Evolutionary conservation across 2,329 filamentous ascomycete genomes (phyloP).

Genomic region (Huntiella abstrusa): DNA sequence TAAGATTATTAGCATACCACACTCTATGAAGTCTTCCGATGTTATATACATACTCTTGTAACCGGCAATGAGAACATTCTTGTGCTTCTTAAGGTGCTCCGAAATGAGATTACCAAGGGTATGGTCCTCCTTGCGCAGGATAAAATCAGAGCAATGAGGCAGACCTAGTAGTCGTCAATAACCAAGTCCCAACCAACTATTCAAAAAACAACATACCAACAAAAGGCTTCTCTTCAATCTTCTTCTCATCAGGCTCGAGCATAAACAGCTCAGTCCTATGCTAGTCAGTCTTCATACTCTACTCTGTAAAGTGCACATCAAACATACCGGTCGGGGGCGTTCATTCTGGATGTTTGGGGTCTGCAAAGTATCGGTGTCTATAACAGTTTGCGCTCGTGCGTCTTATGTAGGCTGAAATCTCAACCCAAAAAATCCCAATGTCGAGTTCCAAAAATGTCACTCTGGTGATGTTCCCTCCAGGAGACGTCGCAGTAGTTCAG

Average conservation of each 20-base stretch:
- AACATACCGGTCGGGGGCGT: constrained; percentile 36
- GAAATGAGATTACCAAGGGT: constrained; percentile 81
- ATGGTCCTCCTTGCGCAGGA: constrained; percentile 92
- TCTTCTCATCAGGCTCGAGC: constrained; percentile 75
- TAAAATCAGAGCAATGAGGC: constrained; percentile 87
- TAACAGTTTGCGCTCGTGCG: no score
- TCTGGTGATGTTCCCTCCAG: no score
- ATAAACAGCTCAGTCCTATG: constrained; percentile 83
- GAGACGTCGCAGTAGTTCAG: no score
- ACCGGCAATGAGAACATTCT: constrained; percentile 72
- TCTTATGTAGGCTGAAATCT: no score
- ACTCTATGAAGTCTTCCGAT: not conserved
- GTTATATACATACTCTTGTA: constrained; percentile 51
- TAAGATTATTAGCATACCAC: constrained; percentile 6
- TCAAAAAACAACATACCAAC: constrained; percentile 41
- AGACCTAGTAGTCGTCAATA: constrained; percentile 39
- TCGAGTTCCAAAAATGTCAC: no score
- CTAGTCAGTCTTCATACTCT: constrained; percentile 12
- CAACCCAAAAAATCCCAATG: no score
- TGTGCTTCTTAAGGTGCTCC: constrained; percentile 66
- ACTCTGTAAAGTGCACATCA: constrained; percentile 18
- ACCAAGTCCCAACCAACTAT: not conserved
- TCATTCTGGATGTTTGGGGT: constrained; percentile 23
- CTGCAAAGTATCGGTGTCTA: no score
- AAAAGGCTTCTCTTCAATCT: constrained; percentile 74